Conservation (phyloP, 495 filamentous ascomycete species). For the Venustampulla echinocandica region DNA sequence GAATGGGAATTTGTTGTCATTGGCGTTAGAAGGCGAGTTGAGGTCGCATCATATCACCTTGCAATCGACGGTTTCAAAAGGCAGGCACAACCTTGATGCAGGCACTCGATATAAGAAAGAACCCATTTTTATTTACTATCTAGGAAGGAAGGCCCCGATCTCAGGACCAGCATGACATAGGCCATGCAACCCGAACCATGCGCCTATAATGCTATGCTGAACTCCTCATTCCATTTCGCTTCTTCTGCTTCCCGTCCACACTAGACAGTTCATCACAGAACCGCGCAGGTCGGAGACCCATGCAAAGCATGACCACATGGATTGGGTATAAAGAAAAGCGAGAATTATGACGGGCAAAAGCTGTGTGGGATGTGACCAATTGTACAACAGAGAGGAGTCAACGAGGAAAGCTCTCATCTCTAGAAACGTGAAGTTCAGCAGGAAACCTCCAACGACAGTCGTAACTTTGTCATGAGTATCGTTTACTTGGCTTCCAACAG, state of each 20-base stretch:
- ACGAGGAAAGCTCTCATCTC: conserved; percentile 10
- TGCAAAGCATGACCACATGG: conserved; percentile 10
- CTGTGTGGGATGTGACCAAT: conserved; percentile 24
- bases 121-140: conserved; percentile 11
- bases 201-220: conserved; percentile 25
- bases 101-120: not conserved
- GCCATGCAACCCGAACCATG: too few relatives aligned
- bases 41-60: too few relatives aligned
- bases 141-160: conserved; percentile 1
- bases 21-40: too few relatives aligned
- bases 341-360: conserved; percentile 23
- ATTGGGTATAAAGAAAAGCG: conserved; percentile 14
- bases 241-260: conserved; percentile 14
- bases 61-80: not conserved
- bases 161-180: too few relatives aligned
- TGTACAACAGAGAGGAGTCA: conserved; percentile 18
- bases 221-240: conserved; percentile 24
- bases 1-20: too few relatives aligned
- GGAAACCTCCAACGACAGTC: conserved; percentile 2
- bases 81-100: not conserved
- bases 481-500: conserved; percentile 57
- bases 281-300: conserved; percentile 24
- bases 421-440: conserved; percentile 14
- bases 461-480: not conserved
- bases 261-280: conserved; percentile 22